Evolutionary conservation across 495 filamentous ascomycete genomes (phyloP), one percentile per base, ranked within the genome.

Genomic region (Arthonia radiata): DNA sequence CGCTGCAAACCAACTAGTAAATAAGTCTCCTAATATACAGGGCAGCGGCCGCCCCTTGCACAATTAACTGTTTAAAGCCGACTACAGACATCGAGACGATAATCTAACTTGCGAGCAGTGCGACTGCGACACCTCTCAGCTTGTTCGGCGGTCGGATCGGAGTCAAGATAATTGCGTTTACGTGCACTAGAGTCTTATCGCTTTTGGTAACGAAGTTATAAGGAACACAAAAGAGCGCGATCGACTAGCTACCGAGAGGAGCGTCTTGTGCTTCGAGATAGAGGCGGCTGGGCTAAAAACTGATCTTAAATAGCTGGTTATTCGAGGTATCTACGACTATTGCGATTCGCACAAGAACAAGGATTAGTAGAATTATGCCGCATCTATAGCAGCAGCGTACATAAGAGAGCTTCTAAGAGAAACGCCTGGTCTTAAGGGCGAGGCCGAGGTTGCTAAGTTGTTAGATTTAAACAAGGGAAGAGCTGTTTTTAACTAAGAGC

Each of bases 191-290:
- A 50, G 53, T 3, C 36, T 33, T 7, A 50, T 57, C 19, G 53
- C 52, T 10, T 53, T 44, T 6, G 50, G 46, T 17, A 54, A 54
- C 27, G 26, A 28, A 5, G 35, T 53, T 1, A 51, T 52, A 13
- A 42, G 37, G 25, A 23, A 46, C 16, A 29, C 40, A 13, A 10
- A 34, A 4, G 15, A 37, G 17, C 38, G 46, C 10, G 40, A 50
- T 16, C 16, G 23, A 9, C 32, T 38, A 0, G 7, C 41, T 5
- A 33, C 28, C 8, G 36, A 53, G 15, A 43, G 43, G 16, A 21
- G 17, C 43, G 39, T 52, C 10, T 31, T 56, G 3, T 56, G 48
- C 24, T 52, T 59, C 27, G 53, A 58, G 27, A 59, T 55, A 47
- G 54, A 61, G 31, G 45, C 49, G 9, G 56, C 53, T 8, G 54